A percentile compares a stretch with the other conserved stretches of the same genome.
phyloP scores from a whole-genome alignment of 495 filamentous ascomycete species.

The Neurospora hispaniola region DNA sequence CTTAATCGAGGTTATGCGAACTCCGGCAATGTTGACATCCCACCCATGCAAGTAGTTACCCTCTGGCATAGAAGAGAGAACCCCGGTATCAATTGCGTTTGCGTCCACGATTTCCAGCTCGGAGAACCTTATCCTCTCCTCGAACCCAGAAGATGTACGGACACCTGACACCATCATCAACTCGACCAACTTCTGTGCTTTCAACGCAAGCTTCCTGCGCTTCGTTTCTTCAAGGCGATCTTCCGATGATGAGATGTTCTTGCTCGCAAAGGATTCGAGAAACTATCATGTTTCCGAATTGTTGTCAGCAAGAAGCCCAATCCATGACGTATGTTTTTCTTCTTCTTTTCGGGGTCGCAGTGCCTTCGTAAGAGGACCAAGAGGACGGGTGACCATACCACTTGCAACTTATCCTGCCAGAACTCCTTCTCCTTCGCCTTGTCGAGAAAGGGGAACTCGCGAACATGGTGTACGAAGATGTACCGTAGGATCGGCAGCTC shows the following conservation, averaged over 20 bases:
- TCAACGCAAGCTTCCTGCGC: conserved; percentile 78
- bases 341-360: not conserved
- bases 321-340: not conserved
- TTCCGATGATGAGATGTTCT: conserved; percentile 93
- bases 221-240: conserved; percentile 95
- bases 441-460: conserved; percentile 95
- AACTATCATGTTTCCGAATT: conserved; percentile 46
- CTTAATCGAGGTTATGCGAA: conserved; percentile 69
- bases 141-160: conserved; percentile 90
- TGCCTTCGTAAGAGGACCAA: not conserved
- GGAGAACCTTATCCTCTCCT: conserved; percentile 90
- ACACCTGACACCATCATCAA: conserved; percentile 99
- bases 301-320: conserved; percentile 5
- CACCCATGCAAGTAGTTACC: conserved; percentile 87
- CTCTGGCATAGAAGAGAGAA: conserved; percentile 77
- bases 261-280: conserved; percentile 93
- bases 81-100: conserved; percentile 79
- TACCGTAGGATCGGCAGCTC: conserved; percentile 90
- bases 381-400: conserved; percentile 46
- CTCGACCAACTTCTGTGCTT: conserved; percentile 90
- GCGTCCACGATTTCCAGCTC: conserved; percentile 94
- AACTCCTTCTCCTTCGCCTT: conserved; percentile 97
- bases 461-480: conserved; percentile 96
- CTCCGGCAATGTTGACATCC: conserved; percentile 93
- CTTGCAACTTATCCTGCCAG: conserved; percentile 96